Evolutionary conservation across 768 basidiomycete species (phyloP).

Genomic region (Russula sp.): DNA sequence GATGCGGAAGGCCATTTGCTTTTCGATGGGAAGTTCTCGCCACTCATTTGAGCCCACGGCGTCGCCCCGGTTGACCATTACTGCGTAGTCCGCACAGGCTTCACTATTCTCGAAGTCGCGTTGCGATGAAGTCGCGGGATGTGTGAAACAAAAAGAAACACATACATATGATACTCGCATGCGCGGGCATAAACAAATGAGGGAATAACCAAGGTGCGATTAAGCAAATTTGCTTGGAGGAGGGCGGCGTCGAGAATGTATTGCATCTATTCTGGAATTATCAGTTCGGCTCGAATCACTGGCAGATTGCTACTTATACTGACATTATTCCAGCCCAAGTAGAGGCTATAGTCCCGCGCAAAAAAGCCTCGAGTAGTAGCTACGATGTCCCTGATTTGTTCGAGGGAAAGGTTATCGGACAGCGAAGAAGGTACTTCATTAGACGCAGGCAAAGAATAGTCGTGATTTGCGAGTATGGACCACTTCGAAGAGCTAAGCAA

Average conservation of each 20-base stretch:
- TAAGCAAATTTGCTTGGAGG: constrained; percentile 43
- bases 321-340: constrained; percentile 50
- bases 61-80: constrained; percentile 47
- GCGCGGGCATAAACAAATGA: constrained; percentile 47
- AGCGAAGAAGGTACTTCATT: neutral
- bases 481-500: neutral
- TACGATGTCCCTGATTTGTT: constrained; percentile 25
- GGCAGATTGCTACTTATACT: constrained; percentile 25
- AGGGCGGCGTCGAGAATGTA: constrained; percentile 49
- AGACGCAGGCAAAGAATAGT: neutral
- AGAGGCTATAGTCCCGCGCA: constrained; percentile 38
- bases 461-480: neutral
- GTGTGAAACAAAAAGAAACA: constrained; percentile 8
- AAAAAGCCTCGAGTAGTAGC: constrained; percentile 26
- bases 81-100: constrained; percentile 42
- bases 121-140: neutral
- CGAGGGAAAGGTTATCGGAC: constrained; percentile 33
- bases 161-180: constrained; percentile 44
- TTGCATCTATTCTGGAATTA: constrained; percentile 39
- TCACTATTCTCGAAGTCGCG: constrained; percentile 27
- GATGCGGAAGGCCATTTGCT: constrained; percentile 40
- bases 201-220: constrained; percentile 45
- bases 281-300: neutral
- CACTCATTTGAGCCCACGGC: constrained; percentile 43
- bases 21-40: constrained; percentile 39